Evolutionary conservation across 2,329 filamentous ascomycete genomes (phyloP).

Genomic region (Alternaria brassicicola): DNA sequence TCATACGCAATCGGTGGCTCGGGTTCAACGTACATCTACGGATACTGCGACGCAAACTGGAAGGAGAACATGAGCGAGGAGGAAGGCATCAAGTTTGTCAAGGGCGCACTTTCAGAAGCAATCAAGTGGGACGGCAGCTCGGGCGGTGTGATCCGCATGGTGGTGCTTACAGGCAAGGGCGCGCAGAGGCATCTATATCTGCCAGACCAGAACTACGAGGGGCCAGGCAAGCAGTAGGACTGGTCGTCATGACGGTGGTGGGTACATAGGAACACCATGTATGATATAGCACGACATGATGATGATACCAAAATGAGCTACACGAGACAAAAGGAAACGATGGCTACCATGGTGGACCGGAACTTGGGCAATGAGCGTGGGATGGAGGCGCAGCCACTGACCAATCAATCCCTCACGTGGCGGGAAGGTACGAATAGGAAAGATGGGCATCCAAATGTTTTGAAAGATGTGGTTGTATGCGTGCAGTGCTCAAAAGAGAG

Average conservation of each 20-base stretch:
- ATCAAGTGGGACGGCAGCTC: constrained; percentile 99
- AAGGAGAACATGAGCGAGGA: constrained; percentile 90
- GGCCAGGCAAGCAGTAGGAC: constrained; percentile 63
- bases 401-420: constrained; percentile 19
- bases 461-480: background rate
- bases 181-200: constrained; percentile 94
- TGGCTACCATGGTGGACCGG: constrained; percentile 6
- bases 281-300: constrained; percentile 22
- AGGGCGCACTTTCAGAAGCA: constrained; percentile 85
- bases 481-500: background rate
- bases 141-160: constrained; percentile 96
- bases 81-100: constrained; percentile 91
- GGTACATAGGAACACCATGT: constrained; percentile 6
- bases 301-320: constrained; percentile 13
- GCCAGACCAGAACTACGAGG: constrained; percentile 83
- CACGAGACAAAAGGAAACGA: constrained; percentile 3
- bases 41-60: constrained; percentile 97
- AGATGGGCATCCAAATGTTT: background rate
- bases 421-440: background rate
- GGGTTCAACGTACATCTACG: constrained; percentile 98
- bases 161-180: constrained; percentile 88
- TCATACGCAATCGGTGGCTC: constrained; percentile 94
- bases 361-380: constrained; percentile 14
- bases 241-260: constrained; percentile 1
- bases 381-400: constrained; percentile 5